These are phyloP conservation scores for Dicorynia guianensis DNA, from an alignment of 306 rosid genomes.

Conservation along the genomic window DNA sequence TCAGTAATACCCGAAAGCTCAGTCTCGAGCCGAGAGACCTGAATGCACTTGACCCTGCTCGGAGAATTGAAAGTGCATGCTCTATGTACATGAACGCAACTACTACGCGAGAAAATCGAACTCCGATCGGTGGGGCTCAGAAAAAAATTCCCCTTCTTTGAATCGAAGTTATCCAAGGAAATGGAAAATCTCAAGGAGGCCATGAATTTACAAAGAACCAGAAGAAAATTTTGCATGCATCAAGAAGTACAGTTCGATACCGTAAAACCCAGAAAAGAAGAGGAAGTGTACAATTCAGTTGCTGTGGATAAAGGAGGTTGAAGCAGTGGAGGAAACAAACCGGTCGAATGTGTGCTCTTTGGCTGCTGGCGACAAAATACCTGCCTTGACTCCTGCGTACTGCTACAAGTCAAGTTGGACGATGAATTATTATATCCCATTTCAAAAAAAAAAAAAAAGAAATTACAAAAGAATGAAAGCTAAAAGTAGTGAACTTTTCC, in stretches of 20 bases:
- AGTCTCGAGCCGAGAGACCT: slow-evolving; percentile 45
- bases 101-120: slow-evolving; percentile 33
- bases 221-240: neutral
- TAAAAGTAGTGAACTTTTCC: too few species aligned
- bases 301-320: neutral
- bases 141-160: slow-evolving; percentile 44
- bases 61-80: slow-evolving; percentile 47
- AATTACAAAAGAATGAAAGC: too few species aligned
- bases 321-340: neutral
- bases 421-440: too few species aligned
- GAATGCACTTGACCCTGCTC: slow-evolving; percentile 44
- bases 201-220: slow-evolving; percentile 52
- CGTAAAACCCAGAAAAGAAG: slow-evolving; percentile 9
- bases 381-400: neutral
- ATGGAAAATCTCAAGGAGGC: slow-evolving; percentile 63
- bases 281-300: neutral
- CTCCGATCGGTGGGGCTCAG: slow-evolving; percentile 34
- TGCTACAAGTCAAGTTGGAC: too few species aligned
- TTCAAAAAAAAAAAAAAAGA: too few species aligned
- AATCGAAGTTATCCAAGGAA: slow-evolving; percentile 55
- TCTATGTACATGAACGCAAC: slow-evolving; percentile 46
- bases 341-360: neutral
- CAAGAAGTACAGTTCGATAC: neutral
- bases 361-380: neutral
- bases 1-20: slow-evolving; percentile 41